Percentiles rank a stretch among this genome's conserved stretches.
Evolutionary conservation across 768 basidiomycete genomes (phyloP).

Genomic region (Leccinum fibrillosum): DNA sequence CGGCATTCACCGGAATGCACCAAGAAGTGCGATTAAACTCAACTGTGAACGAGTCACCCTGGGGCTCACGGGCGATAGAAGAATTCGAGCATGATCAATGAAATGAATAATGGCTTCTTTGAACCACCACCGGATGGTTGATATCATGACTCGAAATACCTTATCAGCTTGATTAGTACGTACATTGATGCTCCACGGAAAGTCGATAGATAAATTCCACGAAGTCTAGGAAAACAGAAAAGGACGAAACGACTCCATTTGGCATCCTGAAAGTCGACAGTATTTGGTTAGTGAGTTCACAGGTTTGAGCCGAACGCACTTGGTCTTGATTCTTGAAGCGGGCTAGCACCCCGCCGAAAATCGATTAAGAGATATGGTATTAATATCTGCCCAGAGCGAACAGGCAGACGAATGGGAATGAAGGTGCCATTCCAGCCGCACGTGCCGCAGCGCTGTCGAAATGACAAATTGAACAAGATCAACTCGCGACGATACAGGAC

Average conservation of each 20-base stretch:
- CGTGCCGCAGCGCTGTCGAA: background rate
- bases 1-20: constrained; percentile 3
- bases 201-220: background rate
- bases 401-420: background rate
- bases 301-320: background rate
- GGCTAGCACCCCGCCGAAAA: background rate
- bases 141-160: constrained; percentile 13
- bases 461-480: constrained; percentile 1
- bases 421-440: background rate
- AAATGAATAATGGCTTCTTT: constrained; percentile 10
- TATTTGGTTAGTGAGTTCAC: background rate
- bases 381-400: background rate
- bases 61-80: background rate
- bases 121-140: constrained; percentile 4
- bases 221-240: background rate
- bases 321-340: background rate
- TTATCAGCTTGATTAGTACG: constrained; percentile 11
- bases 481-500: no score
- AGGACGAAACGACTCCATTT: background rate
- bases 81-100: constrained; percentile 1
- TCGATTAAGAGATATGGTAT: background rate
- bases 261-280: constrained; percentile 7
- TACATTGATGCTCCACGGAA: background rate
- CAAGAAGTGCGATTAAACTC: constrained; percentile 9
- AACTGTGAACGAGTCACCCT: constrained; percentile 8